Evolutionary conservation across 2,329 filamentous ascomycete species (phyloP), one percentile per base, ranked within the genome.

Genomic region (Sclerotinia spermophila): DNA sequence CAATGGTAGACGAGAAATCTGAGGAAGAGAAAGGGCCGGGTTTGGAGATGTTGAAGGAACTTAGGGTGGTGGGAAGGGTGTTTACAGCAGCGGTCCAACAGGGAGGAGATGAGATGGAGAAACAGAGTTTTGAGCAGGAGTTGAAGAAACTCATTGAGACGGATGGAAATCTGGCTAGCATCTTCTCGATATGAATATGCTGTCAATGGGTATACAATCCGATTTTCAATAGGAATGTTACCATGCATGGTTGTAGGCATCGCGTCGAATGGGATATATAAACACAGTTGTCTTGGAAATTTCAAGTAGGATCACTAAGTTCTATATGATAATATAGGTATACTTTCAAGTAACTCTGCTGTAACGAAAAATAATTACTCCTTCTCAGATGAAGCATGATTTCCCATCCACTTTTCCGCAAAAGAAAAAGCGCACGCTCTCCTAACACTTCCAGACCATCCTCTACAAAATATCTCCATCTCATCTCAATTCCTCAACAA

Each of bases 401-500:
- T 27, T 27, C 13, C 11, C 27, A 5, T 6, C 24, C 48, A 11
- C 11, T 1, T 15, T 27, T 17, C 24, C n/a, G 27, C 13, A 27
- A 17, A 51, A 15, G 5, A 15, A 3, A 51, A 17, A 3, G 11
- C 21, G 11, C 3, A 51, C 24, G 3, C 15, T 51, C 24, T 2
- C 48, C 45, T 13, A 1, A 27, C 11, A n/a, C 13, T 6, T 15
- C 2, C 24, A 4, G 1, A n/a, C n/a, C 24, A 5, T 3, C 5
- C 11, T 5, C 24, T 51, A 0, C 5, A 1, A 15, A 48, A n/a
- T 0, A 2, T 51, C 11, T 15, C 5, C 15, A 0, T 13, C 15
- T 27, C 11, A 15, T 13, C 3, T 51, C 11, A 8, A 6, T 6
- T 3, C 10, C 8, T 51, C 24, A 11, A n/a, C 11, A 2, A 5